A percentile compares a stretch with the other conserved stretches of the same genome.
These are phyloP conservation scores for Blastocystis sp. DNA, from an alignment of 352 stramenopile species.

Conservation along the genomic window DNA sequence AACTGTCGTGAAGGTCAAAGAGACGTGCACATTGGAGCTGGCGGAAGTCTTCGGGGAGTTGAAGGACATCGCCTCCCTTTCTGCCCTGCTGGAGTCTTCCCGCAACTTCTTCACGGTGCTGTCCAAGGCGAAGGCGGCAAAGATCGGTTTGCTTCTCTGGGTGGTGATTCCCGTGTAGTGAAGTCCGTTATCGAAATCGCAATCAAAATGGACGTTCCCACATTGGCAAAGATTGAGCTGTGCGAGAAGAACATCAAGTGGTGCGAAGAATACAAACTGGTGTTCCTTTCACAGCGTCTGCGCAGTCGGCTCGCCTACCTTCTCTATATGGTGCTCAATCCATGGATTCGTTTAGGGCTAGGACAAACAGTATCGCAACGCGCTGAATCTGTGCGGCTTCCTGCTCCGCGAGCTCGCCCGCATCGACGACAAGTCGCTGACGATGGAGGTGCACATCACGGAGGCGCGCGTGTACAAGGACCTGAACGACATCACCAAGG, in stretches of 20 bases:
- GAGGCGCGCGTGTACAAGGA: conserved; percentile 95
- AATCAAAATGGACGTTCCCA: conserved; percentile 82
- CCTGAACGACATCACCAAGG: conserved; percentile 92
- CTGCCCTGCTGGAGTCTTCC: conserved; percentile 36
- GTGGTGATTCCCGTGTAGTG: conserved; percentile 75
- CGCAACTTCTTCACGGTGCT: conserved; percentile 83
- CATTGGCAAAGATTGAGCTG: conserved; percentile 86
- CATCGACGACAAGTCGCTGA: conserved; percentile 96
- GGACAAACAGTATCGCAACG: conserved; percentile 82
- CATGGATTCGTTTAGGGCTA: conserved; percentile 76
- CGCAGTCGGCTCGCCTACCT: conserved; percentile 86
- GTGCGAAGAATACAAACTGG: conserved; percentile 85
- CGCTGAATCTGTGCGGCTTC: conserved; percentile 86
- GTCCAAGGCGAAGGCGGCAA: conserved; percentile 94
- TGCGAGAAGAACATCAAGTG: conserved; percentile 89
- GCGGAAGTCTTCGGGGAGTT: conserved; percentile 67
- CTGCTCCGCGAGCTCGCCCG: conserved; percentile 95
- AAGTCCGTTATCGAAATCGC: conserved; percentile 95
- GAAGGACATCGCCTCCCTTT: conserved; percentile 54
- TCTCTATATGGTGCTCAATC: conserved; percentile 48
- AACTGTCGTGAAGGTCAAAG: conserved; percentile 55
- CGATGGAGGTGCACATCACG: conserved; percentile 96
- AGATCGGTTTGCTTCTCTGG: conserved; percentile 81
- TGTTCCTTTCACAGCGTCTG: conserved; percentile 95
- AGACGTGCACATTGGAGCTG: conserved; percentile 67